Base-by-base conservation (phyloP, 2,329 filamentous ascomycete genomes). In the Parastagonospora avenae region DNA sequence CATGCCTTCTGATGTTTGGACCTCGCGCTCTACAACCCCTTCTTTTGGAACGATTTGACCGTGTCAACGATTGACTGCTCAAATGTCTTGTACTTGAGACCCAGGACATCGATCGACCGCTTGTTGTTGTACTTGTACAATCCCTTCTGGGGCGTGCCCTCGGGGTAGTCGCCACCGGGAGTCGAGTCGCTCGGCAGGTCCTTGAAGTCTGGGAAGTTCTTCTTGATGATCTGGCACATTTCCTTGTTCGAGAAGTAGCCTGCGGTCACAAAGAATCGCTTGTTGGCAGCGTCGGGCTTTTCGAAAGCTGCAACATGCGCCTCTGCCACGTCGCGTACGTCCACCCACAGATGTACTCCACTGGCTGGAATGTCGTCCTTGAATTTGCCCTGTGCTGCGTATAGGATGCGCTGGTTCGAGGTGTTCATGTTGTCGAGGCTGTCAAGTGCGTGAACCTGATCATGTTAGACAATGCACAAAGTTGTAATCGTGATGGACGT, bases 351-450 rank as follows among this genome's bases (percentile, higher is more conserved):
- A 53, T 71, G 85, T 1, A 80, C 80, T 0, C 80, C 81, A 0
- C 84, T 88, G 0, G 84, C 78, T 0, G 82, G 77, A 8, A 89
- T 79, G 24, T 79, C 77, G 2, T 82, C 74, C 57, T 83, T 85
- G 67, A 77, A 81, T 52, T 83, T 81, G 14, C 88, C 89, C 6
- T 79, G 80, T n/a, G 87, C 79, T 44, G 89, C 74, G 53, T 87
- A 80, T 8, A 83, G 77, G 46, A 91, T 80, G 15, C 86, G 82
- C 59, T 85, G 80, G 68, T 91, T 92, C 11, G 87, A 90, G 1
- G 87, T 89, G 74, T 92, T 92, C 54, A 92, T 76, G 1, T 76
- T 76, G n/a, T 84, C 81, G 0, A 89, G 77, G 16, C 77, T 80
- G 54, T 85, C 81, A 2, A 91, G 78, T 57, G 85, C 85, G 59